Conservation (phyloP, 352 stramenopile genomes). For the Globisporangium nodosum region DNA sequence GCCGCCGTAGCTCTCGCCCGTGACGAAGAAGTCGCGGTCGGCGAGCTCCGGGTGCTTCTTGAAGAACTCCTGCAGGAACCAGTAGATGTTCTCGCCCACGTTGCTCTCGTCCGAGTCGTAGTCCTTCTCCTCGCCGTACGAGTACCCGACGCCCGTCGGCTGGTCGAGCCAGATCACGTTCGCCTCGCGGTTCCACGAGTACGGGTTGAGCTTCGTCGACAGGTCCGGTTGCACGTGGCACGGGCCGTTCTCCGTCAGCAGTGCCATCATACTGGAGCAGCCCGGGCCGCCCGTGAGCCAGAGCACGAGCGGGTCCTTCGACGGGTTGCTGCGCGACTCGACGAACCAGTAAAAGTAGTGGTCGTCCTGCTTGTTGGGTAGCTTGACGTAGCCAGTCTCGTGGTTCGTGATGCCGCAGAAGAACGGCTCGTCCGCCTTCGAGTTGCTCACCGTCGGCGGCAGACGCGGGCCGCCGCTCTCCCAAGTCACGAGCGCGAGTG, state of each 20-base stretch:
- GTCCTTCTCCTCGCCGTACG: constrained; percentile 19
- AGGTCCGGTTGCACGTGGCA: constrained; percentile 25
- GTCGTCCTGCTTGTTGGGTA: constrained; percentile 33
- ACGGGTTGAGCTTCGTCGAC: constrained; percentile 22
- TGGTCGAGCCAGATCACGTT: constrained; percentile 43
- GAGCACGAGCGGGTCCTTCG: constrained; percentile 25
- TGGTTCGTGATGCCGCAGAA: constrained; percentile 17
- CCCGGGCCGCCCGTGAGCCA: constrained; percentile 37
- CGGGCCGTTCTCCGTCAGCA: constrained; percentile 33
- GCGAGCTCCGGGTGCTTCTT: constrained; percentile 28
- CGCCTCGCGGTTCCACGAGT: constrained; percentile 30
- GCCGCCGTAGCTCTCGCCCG: constrained; percentile 34
- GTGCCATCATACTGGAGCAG: constrained; percentile 30
- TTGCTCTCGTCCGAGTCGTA: constrained; percentile 26
- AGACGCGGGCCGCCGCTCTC: constrained; percentile 11
- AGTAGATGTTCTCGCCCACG: constrained; percentile 37
- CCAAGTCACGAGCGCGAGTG: constrained; percentile 11
- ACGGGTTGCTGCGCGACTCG: constrained; percentile 19
- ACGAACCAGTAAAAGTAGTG: constrained; percentile 46
- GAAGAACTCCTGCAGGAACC: constrained; percentile 32
- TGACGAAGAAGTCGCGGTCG: constrained; percentile 24
- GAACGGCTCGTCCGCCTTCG: constrained; percentile 6
- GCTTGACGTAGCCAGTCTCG: constrained; percentile 27
- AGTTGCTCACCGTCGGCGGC: constrained; percentile 3
- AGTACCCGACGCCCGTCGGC: constrained; percentile 30